These are phyloP conservation scores for Blumeriella jaapii DNA, from an alignment of 2,329 filamentous ascomycete genomes.

Conservation along the genomic window DNA sequence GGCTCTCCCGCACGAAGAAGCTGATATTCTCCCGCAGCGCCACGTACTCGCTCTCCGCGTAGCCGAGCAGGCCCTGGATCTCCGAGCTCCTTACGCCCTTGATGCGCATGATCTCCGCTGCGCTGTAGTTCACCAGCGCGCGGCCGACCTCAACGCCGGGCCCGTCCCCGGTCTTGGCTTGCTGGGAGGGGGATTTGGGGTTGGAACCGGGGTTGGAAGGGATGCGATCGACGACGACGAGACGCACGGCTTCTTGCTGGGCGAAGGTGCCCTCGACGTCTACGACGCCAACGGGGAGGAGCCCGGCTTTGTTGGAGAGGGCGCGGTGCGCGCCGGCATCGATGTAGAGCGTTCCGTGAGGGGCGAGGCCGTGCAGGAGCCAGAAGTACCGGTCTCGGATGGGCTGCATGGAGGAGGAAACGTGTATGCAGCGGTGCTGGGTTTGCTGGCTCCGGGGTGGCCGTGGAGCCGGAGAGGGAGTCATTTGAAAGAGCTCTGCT, in stretches of 20 bases:
- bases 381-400: slow-evolving; percentile 94
- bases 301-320: slow-evolving; percentile 69
- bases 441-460: slow-evolving; percentile 28
- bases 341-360: slow-evolving; percentile 86
- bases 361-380: slow-evolving; percentile 83
- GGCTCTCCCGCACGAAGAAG: slow-evolving; percentile 34
- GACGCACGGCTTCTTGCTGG: slow-evolving; percentile 81
- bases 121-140: slow-evolving; percentile 87
- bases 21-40: slow-evolving; percentile 81
- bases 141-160: slow-evolving; percentile 65
- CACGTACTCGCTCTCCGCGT: slow-evolving; percentile 91
- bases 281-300: slow-evolving; percentile 83
- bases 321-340: slow-evolving; percentile 81
- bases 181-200: too few relatives aligned
- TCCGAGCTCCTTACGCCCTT: slow-evolving; percentile 74
- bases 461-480: slow-evolving; percentile 29
- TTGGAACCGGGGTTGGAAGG: too few relatives aligned
- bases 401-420: slow-evolving; percentile 69
- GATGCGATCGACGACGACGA: slow-evolving; percentile 63
- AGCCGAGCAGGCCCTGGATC: slow-evolving; percentile 71
- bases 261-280: slow-evolving; percentile 81
- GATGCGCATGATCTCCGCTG: slow-evolving; percentile 70
- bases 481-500: slow-evolving; percentile 14
- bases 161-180: slow-evolving; percentile 38
- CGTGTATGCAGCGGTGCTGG: slow-evolving; percentile 72